Evolutionary conservation across 2,329 filamentous ascomycete species (phyloP).

Genomic region (Pseudogymnoascus sp.): DNA sequence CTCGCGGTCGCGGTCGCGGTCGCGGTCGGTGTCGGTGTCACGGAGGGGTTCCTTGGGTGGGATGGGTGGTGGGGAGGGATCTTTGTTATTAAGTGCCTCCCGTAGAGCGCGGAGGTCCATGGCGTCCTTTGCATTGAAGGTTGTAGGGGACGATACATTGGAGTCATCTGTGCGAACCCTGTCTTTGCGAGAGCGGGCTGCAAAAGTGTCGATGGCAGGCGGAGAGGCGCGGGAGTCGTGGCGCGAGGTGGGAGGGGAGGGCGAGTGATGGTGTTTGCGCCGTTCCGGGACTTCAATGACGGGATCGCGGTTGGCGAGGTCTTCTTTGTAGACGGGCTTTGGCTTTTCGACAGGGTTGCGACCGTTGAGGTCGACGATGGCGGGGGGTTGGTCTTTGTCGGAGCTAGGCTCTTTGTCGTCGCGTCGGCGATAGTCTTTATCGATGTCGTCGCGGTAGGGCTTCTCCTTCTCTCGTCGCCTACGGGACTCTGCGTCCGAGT

Average conservation of each 20-base stretch:
- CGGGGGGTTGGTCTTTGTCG: slow-evolving; percentile 11
- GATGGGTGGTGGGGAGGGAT: background rate
- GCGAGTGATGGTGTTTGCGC: slow-evolving; percentile 11
- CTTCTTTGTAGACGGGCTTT: slow-evolving; percentile 28
- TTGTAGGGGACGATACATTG: slow-evolving; percentile 12
- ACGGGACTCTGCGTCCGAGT: background rate
- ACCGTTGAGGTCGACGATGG: slow-evolving; percentile 24
- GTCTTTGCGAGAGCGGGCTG: slow-evolving; percentile 5
- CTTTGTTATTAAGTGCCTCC: slow-evolving; percentile 23
- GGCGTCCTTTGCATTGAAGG: slow-evolving; percentile 29
- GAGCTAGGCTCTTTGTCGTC: background rate
- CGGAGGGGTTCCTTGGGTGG: slow-evolving; percentile 15
- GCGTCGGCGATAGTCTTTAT: slow-evolving; percentile 1
- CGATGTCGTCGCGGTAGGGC: slow-evolving; percentile 7
- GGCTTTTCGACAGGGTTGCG: slow-evolving; percentile 41
- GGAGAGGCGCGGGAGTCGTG: slow-evolving; percentile 21
- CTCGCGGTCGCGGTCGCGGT: background rate
- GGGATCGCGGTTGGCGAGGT: slow-evolving; percentile 15
- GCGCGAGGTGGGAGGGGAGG: slow-evolving; percentile 13
- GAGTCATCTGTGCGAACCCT: background rate
- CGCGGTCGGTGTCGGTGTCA: background rate
- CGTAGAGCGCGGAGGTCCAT: slow-evolving; percentile 28
- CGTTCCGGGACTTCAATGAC: slow-evolving; percentile 15
- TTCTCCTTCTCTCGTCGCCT: slow-evolving; percentile 1
- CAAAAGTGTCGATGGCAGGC: background rate